Base-by-base conservation (phyloP, 23 red algal species). In the Pyropia yezoensis region DNA sequence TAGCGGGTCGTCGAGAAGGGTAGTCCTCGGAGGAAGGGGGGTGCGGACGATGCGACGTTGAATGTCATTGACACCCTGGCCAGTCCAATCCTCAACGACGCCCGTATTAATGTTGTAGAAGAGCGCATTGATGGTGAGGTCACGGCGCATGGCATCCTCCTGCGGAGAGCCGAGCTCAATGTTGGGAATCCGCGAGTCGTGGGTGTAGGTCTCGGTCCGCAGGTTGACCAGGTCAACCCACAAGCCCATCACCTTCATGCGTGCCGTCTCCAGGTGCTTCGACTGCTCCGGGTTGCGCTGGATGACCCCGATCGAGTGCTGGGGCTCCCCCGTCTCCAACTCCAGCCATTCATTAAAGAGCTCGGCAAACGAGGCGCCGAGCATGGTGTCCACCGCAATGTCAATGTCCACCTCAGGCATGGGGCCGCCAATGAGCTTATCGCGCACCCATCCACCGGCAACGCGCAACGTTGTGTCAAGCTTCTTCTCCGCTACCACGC, bases 371-470 rank as follows among this genome's bases (percentile, higher is more conserved):
- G 73, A 39, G 29, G 39, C 63, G 16, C 92, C 92, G 52, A 86
- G 73, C 84, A 96, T 87, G 11, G 72, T 89, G 52, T 90, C 85
- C 15, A 96, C 21, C 8, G 92, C 92, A 32, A 96, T 86, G 57
- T 96, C 92, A 60, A 96, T 88, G 64, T 96, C 92, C 2, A 80
- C 79, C 7, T 71, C 49, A 8, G 63, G 25, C 57, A 58, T 57
- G 6, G 11, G 27, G 19, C 59, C 50, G 45, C 68, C 75, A 7
- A 87, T 32, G 17, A 96, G 65, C 52, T 96, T 96, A 69, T 96
- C 92, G 34, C 92, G 75, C 26, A 96, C 92, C 92, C 92, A 96
- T 33, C 92, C 92, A 29, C 92, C 92, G 20, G 92, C 92, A 21
- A 96, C 92, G n/a, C 92, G 85, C 28, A 96, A 33, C 17, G 73